Base-by-base conservation (phyloP, 495 filamentous ascomycete genomes). In the Penicillium roqueforti region DNA sequence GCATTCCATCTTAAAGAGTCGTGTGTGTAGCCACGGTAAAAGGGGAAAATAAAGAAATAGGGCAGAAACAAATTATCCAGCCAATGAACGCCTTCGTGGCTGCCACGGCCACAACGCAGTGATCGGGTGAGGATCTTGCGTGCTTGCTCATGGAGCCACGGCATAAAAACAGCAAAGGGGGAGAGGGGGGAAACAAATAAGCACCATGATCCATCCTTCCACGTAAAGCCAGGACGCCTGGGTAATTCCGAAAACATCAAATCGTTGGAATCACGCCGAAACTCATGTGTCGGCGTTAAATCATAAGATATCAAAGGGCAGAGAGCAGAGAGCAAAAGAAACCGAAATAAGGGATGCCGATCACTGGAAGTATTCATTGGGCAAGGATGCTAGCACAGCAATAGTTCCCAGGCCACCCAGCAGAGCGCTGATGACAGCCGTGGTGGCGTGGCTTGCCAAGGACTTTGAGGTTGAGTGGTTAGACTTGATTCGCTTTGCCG, bases 341-440 rank as follows among this genome's bases (percentile, higher is more conserved):
- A 32, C 20, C 14, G 22, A 19, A 36, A 23, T 41, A 52, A 37
- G 18, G 38, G 20, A 40, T 20, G 13, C 13, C 52, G 28, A 23
- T 48, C 40, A 58, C 48, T 58, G 54, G 48, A 78, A 78, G 55
- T 70, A 77, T 38, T 73, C 69, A 3, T 67, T 57, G 18, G 75
- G 75, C 10, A 78, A 66, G 20, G 73, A 63, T 4, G 79, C 77
- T 32, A 81, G 63, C 26, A 70, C 61, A 28, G 73, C 78, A 59
- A 81, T 71, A 39, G 77, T 73, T 20, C 76, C 75, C 41, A 81
- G 64, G 43, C 76, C 70, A 46, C 78, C 78, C 36, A 78, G 63
- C 19, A 79, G 55, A 19, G 70, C 74, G 29, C 78, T 73, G 13
- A 75, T 57, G 2, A 75, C 48, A 29, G 77, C 76, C 37, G 75